A percentile compares a stretch with the other conserved stretches of the same genome.
These are phyloP conservation scores for Aspergillus baeticus DNA, from an alignment of 495 filamentous ascomycete species.

Conservation along the genomic window DNA sequence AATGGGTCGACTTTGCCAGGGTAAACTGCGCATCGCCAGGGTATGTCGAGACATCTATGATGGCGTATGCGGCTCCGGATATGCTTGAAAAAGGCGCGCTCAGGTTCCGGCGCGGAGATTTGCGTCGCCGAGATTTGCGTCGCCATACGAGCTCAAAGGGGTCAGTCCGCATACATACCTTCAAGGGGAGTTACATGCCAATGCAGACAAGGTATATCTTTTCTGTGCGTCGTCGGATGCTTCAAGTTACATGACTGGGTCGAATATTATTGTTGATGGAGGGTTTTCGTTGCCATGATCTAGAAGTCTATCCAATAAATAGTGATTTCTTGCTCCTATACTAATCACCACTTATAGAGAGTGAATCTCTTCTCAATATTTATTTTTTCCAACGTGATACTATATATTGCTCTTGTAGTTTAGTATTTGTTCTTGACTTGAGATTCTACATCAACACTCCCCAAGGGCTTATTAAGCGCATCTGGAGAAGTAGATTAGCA, in stretches of 20 bases:
- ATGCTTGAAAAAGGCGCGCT: conserved; percentile 22
- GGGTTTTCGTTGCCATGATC: neutral
- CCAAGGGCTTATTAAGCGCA: too few relatives aligned
- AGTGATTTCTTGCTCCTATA: too few relatives aligned
- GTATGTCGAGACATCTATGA: conserved; percentile 42
- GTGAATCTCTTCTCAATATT: too few relatives aligned
- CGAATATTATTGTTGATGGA: neutral
- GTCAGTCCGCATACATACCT: too few relatives aligned
- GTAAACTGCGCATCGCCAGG: conserved; percentile 48
- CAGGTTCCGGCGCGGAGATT: conserved; percentile 33
- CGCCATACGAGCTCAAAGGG: conserved; percentile 37
- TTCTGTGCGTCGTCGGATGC: neutral
- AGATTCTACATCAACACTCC: too few relatives aligned
- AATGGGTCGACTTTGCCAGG: conserved; percentile 39
- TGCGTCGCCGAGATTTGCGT: conserved; percentile 23
- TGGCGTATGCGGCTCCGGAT: conserved; percentile 20
- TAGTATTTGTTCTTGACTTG: too few relatives aligned
- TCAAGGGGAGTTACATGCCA: too few relatives aligned
- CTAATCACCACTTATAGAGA: too few relatives aligned
- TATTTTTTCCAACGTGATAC: too few relatives aligned
- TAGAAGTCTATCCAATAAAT: too few relatives aligned
- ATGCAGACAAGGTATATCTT: neutral
- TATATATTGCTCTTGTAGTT: too few relatives aligned
- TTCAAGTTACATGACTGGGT: neutral
- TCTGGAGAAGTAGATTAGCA: too few relatives aligned